Percentiles rank a stretch among this genome's conserved stretches.
Evolutionary conservation across 2,329 filamentous ascomycete genomes (phyloP).

Genomic region (Monilinia vaccinii-corymbosi): DNA sequence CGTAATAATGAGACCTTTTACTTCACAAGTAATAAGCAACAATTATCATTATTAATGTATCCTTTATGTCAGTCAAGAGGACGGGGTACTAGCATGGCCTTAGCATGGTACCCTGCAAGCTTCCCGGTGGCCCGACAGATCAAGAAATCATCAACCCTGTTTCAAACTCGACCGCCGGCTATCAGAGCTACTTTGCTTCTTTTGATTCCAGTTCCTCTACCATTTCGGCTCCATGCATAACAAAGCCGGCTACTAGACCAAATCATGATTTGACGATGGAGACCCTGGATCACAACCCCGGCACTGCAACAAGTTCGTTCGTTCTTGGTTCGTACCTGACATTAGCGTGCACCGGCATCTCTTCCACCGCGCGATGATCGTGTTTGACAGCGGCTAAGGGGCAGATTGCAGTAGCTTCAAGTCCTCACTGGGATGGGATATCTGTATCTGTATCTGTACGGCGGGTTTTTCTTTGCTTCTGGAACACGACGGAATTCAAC

Average conservation of each 20-base stretch:
- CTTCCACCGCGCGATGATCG: constrained; percentile 11
- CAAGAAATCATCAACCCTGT: constrained; percentile 1
- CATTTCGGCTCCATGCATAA: constrained; percentile 14
- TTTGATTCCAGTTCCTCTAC: constrained; percentile 5
- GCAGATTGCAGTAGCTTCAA: constrained; percentile 6
- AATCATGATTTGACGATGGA: neutral
- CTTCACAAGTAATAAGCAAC: neutral
- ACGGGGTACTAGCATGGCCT: constrained; percentile 10
- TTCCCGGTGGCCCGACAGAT: constrained; percentile 6
- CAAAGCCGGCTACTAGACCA: constrained; percentile 10
- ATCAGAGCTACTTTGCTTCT: neutral
- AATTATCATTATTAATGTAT: neutral
- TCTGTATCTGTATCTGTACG: neutral
- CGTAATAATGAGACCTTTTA: neutral
- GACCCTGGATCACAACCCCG: constrained; percentile 4
- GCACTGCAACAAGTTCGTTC: constrained; percentile 7
- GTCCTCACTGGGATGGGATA: neutral
- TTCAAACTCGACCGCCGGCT: constrained; percentile 1
- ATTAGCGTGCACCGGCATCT: constrained; percentile 14
- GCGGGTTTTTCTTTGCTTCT: neutral
- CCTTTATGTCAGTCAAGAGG: neutral
- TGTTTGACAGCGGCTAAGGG: constrained; percentile 10
- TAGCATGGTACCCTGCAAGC: constrained; percentile 8
- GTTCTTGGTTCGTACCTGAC: constrained; percentile 18
- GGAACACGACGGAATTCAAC: neutral